Conservation (phyloP, 2,329 filamentous ascomycete genomes). For the Colletotrichum graminicola region DNA sequence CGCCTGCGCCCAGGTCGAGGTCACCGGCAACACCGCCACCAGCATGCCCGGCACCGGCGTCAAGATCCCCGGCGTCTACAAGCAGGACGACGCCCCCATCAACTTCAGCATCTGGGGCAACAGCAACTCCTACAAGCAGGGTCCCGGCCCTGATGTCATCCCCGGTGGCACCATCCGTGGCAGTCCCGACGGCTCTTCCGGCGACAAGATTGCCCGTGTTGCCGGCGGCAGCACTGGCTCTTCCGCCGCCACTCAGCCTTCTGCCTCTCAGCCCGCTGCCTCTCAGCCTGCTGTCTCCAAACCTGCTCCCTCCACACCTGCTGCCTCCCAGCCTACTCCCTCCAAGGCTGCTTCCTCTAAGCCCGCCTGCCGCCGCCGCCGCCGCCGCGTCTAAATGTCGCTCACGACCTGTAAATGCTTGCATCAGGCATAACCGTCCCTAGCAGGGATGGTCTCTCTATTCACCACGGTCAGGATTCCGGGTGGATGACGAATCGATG, state of each 20-base stretch:
- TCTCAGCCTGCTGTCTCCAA: background rate
- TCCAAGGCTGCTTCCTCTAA: background rate
- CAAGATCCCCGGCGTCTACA: constrained; percentile 55
- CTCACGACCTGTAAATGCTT: background rate
- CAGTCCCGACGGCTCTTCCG: constrained; percentile 33
- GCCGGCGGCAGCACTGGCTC: constrained; percentile 11
- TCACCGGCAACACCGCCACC: constrained; percentile 45
- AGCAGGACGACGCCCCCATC: constrained; percentile 30
- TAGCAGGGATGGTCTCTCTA: background rate
- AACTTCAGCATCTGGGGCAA: constrained; percentile 32
- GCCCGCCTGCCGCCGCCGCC: background rate
- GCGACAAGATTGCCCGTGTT: constrained; percentile 14
- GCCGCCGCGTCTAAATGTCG: background rate
- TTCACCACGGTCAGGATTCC: background rate
- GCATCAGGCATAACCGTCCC: background rate
- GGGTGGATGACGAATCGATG: background rate
- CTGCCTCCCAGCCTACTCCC: too few relatives aligned
- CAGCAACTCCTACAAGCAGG: constrained; percentile 6
- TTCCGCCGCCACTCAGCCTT: background rate
- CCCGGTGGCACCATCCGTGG: constrained; percentile 39
- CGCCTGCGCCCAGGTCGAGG: constrained; percentile 58
- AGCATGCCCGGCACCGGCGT: constrained; percentile 45
- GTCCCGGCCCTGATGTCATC: constrained; percentile 31
- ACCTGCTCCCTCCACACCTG: too few relatives aligned
- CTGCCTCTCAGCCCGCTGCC: too few relatives aligned